Evolutionary conservation across 2,329 filamentous ascomycete species (phyloP).

Genomic region (Monilinia fructicola): DNA sequence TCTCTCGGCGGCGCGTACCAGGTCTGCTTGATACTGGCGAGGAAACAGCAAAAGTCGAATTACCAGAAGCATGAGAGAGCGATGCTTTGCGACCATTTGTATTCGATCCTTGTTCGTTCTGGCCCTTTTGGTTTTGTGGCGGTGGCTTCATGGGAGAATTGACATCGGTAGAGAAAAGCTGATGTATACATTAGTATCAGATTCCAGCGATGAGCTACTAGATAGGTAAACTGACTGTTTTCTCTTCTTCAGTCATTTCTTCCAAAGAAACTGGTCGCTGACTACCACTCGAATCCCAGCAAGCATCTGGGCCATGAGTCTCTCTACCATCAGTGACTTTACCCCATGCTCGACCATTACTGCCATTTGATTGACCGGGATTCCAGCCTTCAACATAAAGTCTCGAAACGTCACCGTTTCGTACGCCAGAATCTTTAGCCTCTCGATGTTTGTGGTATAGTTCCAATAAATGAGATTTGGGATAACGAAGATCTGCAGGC

Average conservation of each 20-base stretch:
- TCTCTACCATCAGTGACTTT: conserved; percentile 74
- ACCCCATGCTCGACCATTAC: conserved; percentile 65
- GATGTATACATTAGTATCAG: conserved; percentile 36
- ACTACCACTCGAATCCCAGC: conserved; percentile 77
- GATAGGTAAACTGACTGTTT: conserved; percentile 49
- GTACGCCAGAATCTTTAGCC: conserved; percentile 45
- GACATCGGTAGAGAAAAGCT: conserved; percentile 83
- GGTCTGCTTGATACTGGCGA: conserved; percentile 75
- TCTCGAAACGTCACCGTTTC: conserved; percentile 59
- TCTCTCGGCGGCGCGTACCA: conserved; percentile 78
- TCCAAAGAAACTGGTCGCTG: conserved; percentile 70
- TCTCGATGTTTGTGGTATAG: conserved; percentile 62
- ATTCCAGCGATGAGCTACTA: conserved; percentile 18
- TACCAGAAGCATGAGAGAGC: conserved; percentile 63
- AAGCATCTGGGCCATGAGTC: conserved; percentile 82
- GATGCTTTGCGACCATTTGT: conserved; percentile 77
- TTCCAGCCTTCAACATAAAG: conserved; percentile 79
- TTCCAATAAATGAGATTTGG: conserved; percentile 63
- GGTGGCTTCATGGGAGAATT: conserved; percentile 92
- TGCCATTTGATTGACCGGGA: conserved; percentile 67
- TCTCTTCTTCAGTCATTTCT: conserved; percentile 65
- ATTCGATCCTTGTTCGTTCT: conserved; percentile 55
- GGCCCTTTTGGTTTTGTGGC: conserved; percentile 61
- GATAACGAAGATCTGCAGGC: conserved; percentile 39
- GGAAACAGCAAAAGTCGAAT: conserved; percentile 64